phyloP scores from a whole-genome alignment of 1,284 basidiomycete genomes.

The Paramarasmius palmivorus region DNA sequence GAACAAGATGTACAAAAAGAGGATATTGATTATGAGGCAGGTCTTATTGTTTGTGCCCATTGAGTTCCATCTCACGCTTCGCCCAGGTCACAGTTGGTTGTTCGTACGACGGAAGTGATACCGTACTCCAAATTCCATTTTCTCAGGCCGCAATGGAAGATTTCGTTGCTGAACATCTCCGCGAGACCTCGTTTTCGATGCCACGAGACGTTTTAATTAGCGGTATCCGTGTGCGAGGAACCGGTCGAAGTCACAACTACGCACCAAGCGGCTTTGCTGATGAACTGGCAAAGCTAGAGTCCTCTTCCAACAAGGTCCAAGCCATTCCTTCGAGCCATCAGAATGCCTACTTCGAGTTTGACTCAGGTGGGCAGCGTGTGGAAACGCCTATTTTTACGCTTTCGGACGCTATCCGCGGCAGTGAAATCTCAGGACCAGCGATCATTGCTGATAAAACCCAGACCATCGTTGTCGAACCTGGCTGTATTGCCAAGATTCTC shows the following conservation, averaged over 20 bases:
- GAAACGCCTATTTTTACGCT: constrained; percentile 60
- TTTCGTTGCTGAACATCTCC: constrained; percentile 9
- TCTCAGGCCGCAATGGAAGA: background rate
- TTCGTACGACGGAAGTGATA: constrained; percentile 43
- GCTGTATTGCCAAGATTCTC: constrained; percentile 13
- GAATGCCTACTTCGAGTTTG: constrained; percentile 10
- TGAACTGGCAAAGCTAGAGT: background rate
- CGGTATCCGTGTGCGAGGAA: constrained; percentile 12
- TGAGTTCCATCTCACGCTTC: background rate
- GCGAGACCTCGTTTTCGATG: constrained; percentile 9
- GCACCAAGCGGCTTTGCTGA: constrained; percentile 2
- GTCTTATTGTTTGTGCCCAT: background rate
- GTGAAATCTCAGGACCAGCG: constrained; percentile 54
- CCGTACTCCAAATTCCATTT: constrained; percentile 3
- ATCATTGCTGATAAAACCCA: constrained; percentile 70
- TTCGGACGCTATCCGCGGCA: constrained; percentile 46
- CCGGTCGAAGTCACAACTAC: constrained; percentile 2
- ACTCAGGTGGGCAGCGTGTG: constrained; percentile 52
- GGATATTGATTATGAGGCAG: constrained; percentile 1
- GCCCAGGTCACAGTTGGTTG: constrained; percentile 5
- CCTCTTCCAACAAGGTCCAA: background rate
- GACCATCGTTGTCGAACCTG: constrained; percentile 57
- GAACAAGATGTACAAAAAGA: constrained; percentile 8
- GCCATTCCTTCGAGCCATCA: background rate
- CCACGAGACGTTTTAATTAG: constrained; percentile 8